A percentile compares a stretch with the other conserved stretches of the same genome.
These are phyloP conservation scores for Diplogelasinospora grovesii DNA, from an alignment of 495 filamentous ascomycete genomes.

Conservation along the genomic window DNA sequence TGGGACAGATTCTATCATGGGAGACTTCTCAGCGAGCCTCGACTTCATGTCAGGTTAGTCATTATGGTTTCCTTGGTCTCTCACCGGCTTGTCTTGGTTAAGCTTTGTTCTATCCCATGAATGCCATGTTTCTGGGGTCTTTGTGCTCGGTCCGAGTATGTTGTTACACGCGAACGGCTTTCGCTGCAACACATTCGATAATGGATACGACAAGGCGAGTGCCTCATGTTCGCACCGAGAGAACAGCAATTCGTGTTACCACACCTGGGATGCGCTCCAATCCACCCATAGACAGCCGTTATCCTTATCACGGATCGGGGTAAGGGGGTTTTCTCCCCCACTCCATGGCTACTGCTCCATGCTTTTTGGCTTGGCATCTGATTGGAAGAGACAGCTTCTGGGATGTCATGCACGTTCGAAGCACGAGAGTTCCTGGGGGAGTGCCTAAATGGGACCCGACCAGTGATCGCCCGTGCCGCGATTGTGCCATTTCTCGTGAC, in stretches of 20 bases:
- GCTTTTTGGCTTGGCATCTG: constrained; percentile 12
- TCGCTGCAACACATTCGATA: too few species aligned
- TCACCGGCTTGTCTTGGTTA: too few species aligned
- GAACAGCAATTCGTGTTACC: constrained; percentile 6
- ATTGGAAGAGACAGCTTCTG: constrained; percentile 18
- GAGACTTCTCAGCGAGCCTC: constrained; percentile 33
- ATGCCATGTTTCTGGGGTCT: too few species aligned
- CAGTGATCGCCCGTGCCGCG: constrained; percentile 28
- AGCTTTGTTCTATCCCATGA: too few species aligned
- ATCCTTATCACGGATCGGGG: constrained; percentile 23
- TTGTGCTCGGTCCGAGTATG: too few species aligned
- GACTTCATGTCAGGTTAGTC: constrained; percentile 13
- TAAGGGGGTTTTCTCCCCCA: constrained; percentile 8
- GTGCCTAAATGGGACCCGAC: constrained; percentile 27
- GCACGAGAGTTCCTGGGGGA: constrained; percentile 9
- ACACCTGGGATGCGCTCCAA: constrained; percentile 2
- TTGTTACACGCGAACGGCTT: too few species aligned
- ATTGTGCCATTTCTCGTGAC: constrained; percentile 41
- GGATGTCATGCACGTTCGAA: constrained; percentile 16
- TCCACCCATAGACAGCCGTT: constrained; percentile 14
- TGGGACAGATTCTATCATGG: constrained; percentile 27
- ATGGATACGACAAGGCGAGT: constrained; percentile 1
- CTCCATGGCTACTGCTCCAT: constrained; percentile 12
- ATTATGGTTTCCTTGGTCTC: constrained; percentile 5
- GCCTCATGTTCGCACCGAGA: background rate